Percentiles rank a stretch among this genome's conserved stretches.
Evolutionary conservation across 1,139 yeast genomes (phyloP).

Genomic region (Geotrichum phurueaensis): DNA sequence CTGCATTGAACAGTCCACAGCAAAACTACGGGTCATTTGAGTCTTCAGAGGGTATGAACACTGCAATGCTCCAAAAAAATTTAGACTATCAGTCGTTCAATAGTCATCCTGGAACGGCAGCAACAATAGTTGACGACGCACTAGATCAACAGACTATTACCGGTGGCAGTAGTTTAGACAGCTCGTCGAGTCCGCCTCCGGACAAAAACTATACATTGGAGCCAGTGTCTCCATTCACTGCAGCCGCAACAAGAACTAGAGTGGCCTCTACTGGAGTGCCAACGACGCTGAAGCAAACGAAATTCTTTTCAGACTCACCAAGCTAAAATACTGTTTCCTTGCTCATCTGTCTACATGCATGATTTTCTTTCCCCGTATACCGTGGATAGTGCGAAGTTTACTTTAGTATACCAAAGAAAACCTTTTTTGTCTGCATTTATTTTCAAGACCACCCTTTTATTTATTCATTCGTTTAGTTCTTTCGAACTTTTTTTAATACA

Average conservation of each 20-base stretch:
- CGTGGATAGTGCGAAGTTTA: background rate
- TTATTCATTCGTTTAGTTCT: background rate
- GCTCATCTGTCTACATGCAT: background rate
- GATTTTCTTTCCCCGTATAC: background rate
- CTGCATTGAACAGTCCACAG: background rate
- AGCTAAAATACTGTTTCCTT: background rate
- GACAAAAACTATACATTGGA: constrained; percentile 1
- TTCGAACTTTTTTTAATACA: background rate
- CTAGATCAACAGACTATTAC: constrained; percentile 2
- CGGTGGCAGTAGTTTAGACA: background rate
- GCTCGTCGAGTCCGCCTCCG: background rate
- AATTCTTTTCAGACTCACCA: background rate
- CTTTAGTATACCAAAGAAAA: background rate
- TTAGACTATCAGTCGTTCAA: constrained; percentile 12
- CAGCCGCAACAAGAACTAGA: constrained; percentile 11
- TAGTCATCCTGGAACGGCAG: background rate
- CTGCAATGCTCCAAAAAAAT: constrained; percentile 1
- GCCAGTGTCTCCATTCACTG: constrained; percentile 17
- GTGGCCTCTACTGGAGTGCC: background rate
- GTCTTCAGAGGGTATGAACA: background rate
- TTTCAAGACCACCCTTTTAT: background rate
- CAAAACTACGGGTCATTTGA: constrained; percentile 5
- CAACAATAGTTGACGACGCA: constrained; percentile 1
- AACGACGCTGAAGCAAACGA: background rate
- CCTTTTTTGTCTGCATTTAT: background rate